Percentiles rank a stretch among this genome's conserved stretches.
These are phyloP conservation scores for Colletotrichum sp. DNA, from an alignment of 2,329 filamentous ascomycete species.

Conservation along the genomic window DNA sequence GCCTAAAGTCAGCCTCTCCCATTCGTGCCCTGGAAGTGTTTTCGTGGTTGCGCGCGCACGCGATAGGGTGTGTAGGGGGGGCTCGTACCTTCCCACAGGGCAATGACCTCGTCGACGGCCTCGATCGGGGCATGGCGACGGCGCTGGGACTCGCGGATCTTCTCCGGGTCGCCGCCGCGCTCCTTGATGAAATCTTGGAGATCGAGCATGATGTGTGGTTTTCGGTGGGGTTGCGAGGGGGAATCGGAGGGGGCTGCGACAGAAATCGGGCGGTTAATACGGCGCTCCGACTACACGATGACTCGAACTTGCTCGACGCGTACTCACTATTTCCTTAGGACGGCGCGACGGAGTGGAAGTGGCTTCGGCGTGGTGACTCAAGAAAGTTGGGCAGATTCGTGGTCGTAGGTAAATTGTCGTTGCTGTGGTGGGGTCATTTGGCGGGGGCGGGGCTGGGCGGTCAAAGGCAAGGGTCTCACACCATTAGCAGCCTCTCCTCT, in stretches of 20 bases:
- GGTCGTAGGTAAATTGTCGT: slow-evolving; percentile 18
- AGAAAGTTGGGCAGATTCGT: neutral
- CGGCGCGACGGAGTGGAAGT: neutral
- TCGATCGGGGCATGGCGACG: slow-evolving; percentile 81
- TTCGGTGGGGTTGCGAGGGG: neutral
- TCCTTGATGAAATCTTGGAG: slow-evolving; percentile 81
- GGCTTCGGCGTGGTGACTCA: slow-evolving; percentile 17
- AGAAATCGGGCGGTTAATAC: neutral
- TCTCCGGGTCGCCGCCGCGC: slow-evolving; percentile 88
- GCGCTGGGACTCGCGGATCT: slow-evolving; percentile 90
- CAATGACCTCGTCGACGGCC: slow-evolving; percentile 89
- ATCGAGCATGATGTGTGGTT: slow-evolving; percentile 66
- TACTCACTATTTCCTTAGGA: slow-evolving; percentile 7
- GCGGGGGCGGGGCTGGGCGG: slow-evolving; percentile 22
- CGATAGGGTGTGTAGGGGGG: slow-evolving; percentile 44
- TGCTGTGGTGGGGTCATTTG: slow-evolving; percentile 20
- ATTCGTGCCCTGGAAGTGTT: neutral
- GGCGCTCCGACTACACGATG: neutral
- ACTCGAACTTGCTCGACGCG: neutral
- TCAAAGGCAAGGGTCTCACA: slow-evolving; percentile 15
- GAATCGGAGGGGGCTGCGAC: neutral
- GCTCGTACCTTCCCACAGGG: slow-evolving; percentile 59
- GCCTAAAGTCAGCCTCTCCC: neutral
- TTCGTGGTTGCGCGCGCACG: slow-evolving; percentile 27
- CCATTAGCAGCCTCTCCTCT: neutral